These are phyloP conservation scores for Trypanosoma mega DNA, from an alignment of 208 protist genomes.

Conservation along the genomic window DNA sequence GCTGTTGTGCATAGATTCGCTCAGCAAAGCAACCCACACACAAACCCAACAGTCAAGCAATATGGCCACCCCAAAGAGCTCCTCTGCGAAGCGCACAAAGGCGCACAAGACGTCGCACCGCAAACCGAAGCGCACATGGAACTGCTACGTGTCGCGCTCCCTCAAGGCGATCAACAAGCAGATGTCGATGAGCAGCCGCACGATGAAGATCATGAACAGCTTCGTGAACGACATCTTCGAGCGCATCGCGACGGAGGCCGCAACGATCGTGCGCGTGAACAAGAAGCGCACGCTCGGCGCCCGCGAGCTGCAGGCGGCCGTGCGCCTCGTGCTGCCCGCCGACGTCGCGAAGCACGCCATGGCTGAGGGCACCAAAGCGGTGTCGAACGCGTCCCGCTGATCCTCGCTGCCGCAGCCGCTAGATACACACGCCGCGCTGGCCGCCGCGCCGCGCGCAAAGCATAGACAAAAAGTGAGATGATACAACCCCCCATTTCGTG, in stretches of 20 bases:
- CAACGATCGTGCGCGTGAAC: conserved; percentile 92
- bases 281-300: conserved; percentile 95
- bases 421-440: too few relatives aligned
- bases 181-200: conserved; percentile 94
- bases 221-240: conserved; percentile 98
- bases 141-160: conserved; percentile 90
- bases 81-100: conserved; percentile 28
- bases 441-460: too few relatives aligned
- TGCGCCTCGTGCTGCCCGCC: conserved; percentile 96
- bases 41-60: conserved; percentile 6
- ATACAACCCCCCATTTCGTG: too few relatives aligned
- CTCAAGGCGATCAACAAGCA: conserved; percentile 96
- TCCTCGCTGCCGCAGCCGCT: background rate
- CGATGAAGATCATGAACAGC: conserved; percentile 98
- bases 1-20: conserved; percentile 6
- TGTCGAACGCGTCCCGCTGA: conserved; percentile 53
- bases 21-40: too few relatives aligned
- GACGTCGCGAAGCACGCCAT: conserved; percentile 99
- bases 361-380: conserved; percentile 98
- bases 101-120: conserved; percentile 55
- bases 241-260: conserved; percentile 94
- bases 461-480: too few relatives aligned
- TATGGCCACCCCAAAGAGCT: conserved; percentile 60
- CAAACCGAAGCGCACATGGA: conserved; percentile 79
- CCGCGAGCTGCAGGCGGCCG: conserved; percentile 96